Base-by-base conservation (phyloP, 1,139 yeast genomes). In the Nadsonia starkeyi-henricii region DNA sequence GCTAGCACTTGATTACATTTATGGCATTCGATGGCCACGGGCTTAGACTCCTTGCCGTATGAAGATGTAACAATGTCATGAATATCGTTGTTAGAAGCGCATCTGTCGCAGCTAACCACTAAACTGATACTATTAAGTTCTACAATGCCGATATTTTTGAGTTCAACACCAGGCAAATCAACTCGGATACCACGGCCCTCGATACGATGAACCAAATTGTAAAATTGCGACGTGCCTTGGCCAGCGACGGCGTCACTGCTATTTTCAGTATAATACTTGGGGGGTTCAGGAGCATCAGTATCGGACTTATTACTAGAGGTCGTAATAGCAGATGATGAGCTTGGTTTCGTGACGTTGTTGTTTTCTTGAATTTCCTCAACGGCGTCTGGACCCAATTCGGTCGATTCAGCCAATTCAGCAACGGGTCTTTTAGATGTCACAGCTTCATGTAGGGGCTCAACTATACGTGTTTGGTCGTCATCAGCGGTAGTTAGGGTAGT, bases 81-180 rank as follows among this genome's bases (percentile, higher is more conserved):
- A 45, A 67, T 50, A 43, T 67, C 70, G 45, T 63, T 65, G 28
- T 54, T 53, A 3, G 66, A 57, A 52, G 66, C 64, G 57, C 73
- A 69, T 19, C 69, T 58, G 19, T 56, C 59, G 51, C 73, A 69
- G 41, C 58, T 60, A 41, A 69, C 65, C 20, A 62, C 61, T 20
- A 69, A 50, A 44, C 63, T 63, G 44, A 69, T 55, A 15, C 62
- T 50, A 21, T 59, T 57, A 37, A 67, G 60, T 48, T 69, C 70
- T 26, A 66, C 56, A 21, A 67, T 56, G 1, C 64, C 64, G 13
- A 69, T 57, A 49, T 66, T 61, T 7, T 54, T 53, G 51, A 67
- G 53, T 20, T 55, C 52, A 26, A 68, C 48, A 28, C 60, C 61
- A 0, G 67, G 62, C 18, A 68, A 53, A 5, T 54, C 54, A 17